Conservation (phyloP, 352 stramenopile species). For the Pythium aristosporum region DNA sequence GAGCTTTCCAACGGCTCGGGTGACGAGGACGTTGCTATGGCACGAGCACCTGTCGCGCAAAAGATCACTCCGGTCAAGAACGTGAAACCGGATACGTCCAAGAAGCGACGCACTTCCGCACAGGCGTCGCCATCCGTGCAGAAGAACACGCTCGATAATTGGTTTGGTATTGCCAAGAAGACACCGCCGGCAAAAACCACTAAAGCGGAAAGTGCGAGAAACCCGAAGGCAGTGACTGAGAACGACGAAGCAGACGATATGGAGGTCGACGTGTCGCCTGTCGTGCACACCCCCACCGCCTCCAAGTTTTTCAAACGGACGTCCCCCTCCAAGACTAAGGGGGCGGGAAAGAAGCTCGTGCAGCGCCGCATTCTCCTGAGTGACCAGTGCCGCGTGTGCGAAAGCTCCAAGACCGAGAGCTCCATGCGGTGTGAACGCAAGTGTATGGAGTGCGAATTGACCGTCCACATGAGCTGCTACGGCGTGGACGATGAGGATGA, state of each 20-base stretch:
- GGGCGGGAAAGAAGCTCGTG: slow-evolving; percentile 46
- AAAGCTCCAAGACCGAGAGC: slow-evolving; percentile 49
- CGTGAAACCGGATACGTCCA: background rate
- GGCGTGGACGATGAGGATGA: slow-evolving; percentile 39
- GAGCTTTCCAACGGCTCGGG: background rate
- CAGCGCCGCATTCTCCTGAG: slow-evolving; percentile 73
- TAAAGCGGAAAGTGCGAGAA: background rate
- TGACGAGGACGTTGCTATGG: background rate
- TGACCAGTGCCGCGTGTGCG: slow-evolving; percentile 66
- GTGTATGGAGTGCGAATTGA: slow-evolving; percentile 64
- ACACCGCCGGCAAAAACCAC: background rate
- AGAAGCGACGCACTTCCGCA: slow-evolving; percentile 7
- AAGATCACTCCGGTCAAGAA: slow-evolving; percentile 7
- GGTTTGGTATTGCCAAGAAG: slow-evolving; percentile 46
- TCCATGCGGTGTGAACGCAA: slow-evolving; percentile 55
- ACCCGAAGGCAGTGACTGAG: background rate
- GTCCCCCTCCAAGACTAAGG: slow-evolving; percentile 9
- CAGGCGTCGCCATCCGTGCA: slow-evolving; percentile 25
- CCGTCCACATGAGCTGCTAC: slow-evolving; percentile 75
- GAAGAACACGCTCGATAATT: slow-evolving; percentile 54
- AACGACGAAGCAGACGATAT: slow-evolving; percentile 11
- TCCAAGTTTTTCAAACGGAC: slow-evolving; percentile 1
- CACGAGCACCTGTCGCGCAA: background rate
- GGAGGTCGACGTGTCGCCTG: background rate
- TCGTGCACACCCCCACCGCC: background rate